A percentile compares a stretch with the other conserved stretches of the same genome.
These are phyloP conservation scores for Nemania sp. DNA, from an alignment of 2,329 filamentous ascomycete species.

Conservation along the genomic window DNA sequence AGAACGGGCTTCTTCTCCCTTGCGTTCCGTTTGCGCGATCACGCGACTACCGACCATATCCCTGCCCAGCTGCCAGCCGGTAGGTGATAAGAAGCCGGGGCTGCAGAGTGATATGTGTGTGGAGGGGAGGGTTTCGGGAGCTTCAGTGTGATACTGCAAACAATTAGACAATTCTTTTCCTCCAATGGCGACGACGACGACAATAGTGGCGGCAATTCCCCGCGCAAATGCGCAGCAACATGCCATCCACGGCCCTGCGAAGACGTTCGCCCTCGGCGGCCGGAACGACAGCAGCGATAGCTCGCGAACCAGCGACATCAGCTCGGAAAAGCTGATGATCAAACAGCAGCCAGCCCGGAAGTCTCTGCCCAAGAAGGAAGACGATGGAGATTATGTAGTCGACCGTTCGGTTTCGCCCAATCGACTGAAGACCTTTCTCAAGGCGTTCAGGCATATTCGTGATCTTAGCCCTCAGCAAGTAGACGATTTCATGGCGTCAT, in stretches of 20 bases:
- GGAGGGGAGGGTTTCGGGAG: neutral
- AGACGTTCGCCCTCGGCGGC: constrained; percentile 25
- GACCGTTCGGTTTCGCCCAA: constrained; percentile 52
- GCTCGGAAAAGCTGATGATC: constrained; percentile 38
- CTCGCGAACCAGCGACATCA: constrained; percentile 41
- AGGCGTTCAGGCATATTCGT: constrained; percentile 53
- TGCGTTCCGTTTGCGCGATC: no score
- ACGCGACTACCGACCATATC: no score
- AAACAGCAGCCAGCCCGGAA: constrained; percentile 16
- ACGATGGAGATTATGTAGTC: constrained; percentile 32
- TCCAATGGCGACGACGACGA: constrained; percentile 21
- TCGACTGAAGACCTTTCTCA: constrained; percentile 53
- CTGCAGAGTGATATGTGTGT: neutral
- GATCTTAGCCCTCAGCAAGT: constrained; percentile 54
- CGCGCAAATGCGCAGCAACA: neutral
- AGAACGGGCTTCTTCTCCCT: no score
- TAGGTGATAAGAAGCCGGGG: no score
- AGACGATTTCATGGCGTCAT: constrained; percentile 59
- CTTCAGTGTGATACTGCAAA: constrained; percentile 1
- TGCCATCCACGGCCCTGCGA: neutral
- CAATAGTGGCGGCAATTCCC: constrained; percentile 5
- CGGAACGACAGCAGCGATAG: constrained; percentile 40
- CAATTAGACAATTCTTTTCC: no score
- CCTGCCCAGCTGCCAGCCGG: no score
- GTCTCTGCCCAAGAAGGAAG: constrained; percentile 5